A percentile compares a stretch with the other conserved stretches of the same genome.
phyloP scores from a whole-genome alignment of 1,284 basidiomycete species.

The Boletus semigastroideus region DNA sequence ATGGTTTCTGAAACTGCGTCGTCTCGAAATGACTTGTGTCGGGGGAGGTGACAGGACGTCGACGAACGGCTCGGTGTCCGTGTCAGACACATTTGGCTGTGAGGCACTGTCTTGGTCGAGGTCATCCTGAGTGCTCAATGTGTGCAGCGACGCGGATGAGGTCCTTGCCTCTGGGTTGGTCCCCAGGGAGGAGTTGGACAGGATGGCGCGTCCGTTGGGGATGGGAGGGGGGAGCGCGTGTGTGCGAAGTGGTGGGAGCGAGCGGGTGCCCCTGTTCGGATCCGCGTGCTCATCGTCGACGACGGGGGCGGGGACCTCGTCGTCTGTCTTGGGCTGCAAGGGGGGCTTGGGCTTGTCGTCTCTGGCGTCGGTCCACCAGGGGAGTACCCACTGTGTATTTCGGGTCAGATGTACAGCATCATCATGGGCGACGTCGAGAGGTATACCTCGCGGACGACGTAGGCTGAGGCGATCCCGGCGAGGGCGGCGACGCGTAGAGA shows the following conservation, averaged over 20 bases:
- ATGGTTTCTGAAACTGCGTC: slow-evolving; percentile 26
- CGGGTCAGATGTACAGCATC: background rate
- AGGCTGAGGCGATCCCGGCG: slow-evolving; percentile 22
- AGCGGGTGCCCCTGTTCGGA: background rate
- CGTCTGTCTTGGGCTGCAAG: background rate
- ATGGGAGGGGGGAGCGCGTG: slow-evolving; percentile 18
- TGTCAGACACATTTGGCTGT: background rate
- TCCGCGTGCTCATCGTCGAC: background rate
- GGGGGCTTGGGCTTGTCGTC: background rate
- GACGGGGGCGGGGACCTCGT: background rate
- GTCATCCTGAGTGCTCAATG: background rate
- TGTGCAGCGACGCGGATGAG: background rate
- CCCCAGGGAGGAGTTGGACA: background rate
- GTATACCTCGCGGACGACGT: slow-evolving; percentile 18
- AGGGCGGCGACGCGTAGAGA: slow-evolving; percentile 10
- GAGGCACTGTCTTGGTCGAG: background rate
- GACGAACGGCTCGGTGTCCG: slow-evolving; percentile 14
- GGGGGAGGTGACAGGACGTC: slow-evolving; percentile 26
- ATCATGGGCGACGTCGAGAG: too few relatives aligned
- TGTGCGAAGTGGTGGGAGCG: slow-evolving; percentile 13
- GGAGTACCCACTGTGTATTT: slow-evolving; percentile 2
- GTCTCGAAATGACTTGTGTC: slow-evolving; percentile 6
- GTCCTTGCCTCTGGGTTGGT: background rate
- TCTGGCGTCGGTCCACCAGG: background rate
- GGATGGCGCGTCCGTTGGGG: slow-evolving; percentile 6